Evolutionary conservation across 108 stramenopile species (phyloP), one percentile per base, ranked within the genome.

Genomic region (Stephanodiscus minutulus): DNA sequence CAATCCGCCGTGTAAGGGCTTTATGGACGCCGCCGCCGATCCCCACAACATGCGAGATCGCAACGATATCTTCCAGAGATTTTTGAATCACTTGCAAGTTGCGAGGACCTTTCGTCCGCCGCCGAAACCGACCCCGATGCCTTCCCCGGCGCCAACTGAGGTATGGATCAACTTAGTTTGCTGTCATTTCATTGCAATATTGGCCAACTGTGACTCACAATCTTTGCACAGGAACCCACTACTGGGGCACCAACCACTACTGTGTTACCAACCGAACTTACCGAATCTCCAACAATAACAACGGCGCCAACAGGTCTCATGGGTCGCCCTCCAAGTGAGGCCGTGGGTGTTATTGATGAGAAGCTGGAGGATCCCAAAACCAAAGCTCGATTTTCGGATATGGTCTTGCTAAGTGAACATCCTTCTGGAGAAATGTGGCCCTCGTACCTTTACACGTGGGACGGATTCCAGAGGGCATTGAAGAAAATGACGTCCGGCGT

Each of bases 401-500:
- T 69, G 36, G 21, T 79, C 8, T 49, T 79, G 33, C 43, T 15
- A 20, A 74, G 73, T 53, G 20, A 73, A 47, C 55, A 73, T 55
- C 78, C 78, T 15, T 61, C 72, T 7, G 78, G 78, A 11, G 58
- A 35, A 25, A 12, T 57, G 10, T 68, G 47, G 49, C 72, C 72
- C 28, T 79, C 78, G 10, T 74, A 73, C 18, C 21, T 79, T 0
- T 79, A 79, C 44, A 73, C 73, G 6, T 79, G 66, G 66, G 52
- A 33, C 41, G 73, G 72, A 48, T 79, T 79, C 39, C 37, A 58
- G 6, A n/a, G 21, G 21, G 72, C 61, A 13, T 29, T 79, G 17
- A 66, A 67, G 21, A 79, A 74, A 55, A 79, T 79, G 78, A 74
- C 66, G 0, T 57, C 46, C 28, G 67, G 66, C 18, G 17, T 67